Conservation (phyloP, 1,139 yeast genomes). For the Suhomyces panamericanus region DNA sequence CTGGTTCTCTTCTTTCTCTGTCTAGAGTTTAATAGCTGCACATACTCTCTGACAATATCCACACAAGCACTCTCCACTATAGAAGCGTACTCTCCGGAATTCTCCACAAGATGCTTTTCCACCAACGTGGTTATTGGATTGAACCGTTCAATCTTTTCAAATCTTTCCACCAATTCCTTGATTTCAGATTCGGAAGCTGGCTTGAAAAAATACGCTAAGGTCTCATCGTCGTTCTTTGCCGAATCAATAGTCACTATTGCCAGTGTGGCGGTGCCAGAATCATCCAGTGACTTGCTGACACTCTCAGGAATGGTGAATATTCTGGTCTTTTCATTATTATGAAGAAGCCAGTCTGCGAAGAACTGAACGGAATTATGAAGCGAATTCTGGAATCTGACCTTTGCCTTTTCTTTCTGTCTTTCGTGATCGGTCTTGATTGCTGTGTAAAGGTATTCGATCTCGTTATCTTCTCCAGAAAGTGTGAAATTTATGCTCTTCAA, state of each 20-base stretch:
- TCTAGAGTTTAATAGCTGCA: conserved; percentile 7
- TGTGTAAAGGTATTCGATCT: conserved; percentile 28
- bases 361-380: conserved; percentile 13
- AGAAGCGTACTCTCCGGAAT: background rate
- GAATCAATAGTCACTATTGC: background rate
- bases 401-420: conserved; percentile 16
- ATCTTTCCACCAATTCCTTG: background rate
- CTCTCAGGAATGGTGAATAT: conserved; percentile 3
- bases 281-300: conserved; percentile 3
- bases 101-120: conserved; percentile 1
- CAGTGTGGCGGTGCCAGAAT: conserved; percentile 1
- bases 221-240: conserved; percentile 7
- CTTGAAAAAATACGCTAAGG: background rate
- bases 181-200: background rate
- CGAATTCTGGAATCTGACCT: conserved; percentile 14
- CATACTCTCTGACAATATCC: conserved; percentile 8
- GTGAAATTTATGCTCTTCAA: conserved; percentile 23
- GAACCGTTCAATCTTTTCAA: conserved; percentile 8
- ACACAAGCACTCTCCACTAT: background rate
- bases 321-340: conserved; percentile 16
- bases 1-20: conserved; percentile 12
- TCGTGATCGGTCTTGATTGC: conserved; percentile 28
- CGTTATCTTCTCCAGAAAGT: conserved; percentile 21
- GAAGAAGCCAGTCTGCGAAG: conserved; percentile 23
- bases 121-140: conserved; percentile 6